These are phyloP conservation scores for Ogataea thermomethanolica DNA, from an alignment of 805 yeast genomes.

Conservation along the genomic window DNA sequence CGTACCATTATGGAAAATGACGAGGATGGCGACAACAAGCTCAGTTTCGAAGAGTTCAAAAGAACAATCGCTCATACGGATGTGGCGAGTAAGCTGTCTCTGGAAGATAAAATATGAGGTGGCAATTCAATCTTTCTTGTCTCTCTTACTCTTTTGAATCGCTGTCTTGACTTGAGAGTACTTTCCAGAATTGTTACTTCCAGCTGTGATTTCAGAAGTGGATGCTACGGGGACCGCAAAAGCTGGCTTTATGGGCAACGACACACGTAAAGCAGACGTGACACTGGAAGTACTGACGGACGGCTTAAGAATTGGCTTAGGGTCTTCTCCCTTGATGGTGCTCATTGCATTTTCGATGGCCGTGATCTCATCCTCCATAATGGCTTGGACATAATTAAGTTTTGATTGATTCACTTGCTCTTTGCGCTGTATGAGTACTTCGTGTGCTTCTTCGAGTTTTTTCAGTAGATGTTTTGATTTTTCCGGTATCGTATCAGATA, in stretches of 20 bases:
- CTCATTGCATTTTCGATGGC: constrained; percentile 25
- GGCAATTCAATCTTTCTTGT: constrained; percentile 25
- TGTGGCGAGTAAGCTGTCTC: constrained; percentile 30
- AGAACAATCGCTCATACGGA: constrained; percentile 51
- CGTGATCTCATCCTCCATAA: constrained; percentile 25
- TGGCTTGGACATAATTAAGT: constrained; percentile 13
- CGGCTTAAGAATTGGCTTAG: neutral
- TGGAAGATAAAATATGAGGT: constrained; percentile 27
- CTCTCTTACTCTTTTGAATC: constrained; percentile 27
- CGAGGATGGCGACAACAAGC: constrained; percentile 77
- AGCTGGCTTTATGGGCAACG: constrained; percentile 22
- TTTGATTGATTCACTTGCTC: constrained; percentile 13
- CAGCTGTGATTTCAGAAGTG: constrained; percentile 13
- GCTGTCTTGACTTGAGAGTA: constrained; percentile 18
- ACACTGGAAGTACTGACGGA: constrained; percentile 2
- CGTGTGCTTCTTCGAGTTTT: constrained; percentile 7
- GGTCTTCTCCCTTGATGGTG: constrained; percentile 19
- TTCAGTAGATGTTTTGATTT: constrained; percentile 17
- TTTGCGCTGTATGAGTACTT: neutral
- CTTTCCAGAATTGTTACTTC: constrained; percentile 13
- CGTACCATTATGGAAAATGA: constrained; percentile 94
- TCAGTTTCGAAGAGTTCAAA: constrained; percentile 84
- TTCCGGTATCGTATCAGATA: constrained; percentile 11
- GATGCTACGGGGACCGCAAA: constrained; percentile 19
- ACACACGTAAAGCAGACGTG: constrained; percentile 8